These are phyloP conservation scores for Ogataea haglerorum DNA, from an alignment of 805 yeast genomes.

Conservation along the genomic window DNA sequence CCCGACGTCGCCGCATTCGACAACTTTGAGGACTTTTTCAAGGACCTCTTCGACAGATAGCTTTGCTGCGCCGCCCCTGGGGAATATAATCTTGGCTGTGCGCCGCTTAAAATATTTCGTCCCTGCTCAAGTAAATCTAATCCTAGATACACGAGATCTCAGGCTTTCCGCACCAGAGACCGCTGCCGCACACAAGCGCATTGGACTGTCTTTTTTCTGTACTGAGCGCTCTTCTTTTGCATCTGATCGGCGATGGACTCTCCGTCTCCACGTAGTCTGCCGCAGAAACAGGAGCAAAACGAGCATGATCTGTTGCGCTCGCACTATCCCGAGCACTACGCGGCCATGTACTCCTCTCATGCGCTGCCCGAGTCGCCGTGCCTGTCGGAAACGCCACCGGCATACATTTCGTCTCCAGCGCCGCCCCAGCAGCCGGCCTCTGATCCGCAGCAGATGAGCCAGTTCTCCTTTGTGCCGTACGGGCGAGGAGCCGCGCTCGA, in stretches of 20 bases:
- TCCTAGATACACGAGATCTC: not conserved
- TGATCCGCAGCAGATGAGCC: not conserved
- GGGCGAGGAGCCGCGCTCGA: not conserved
- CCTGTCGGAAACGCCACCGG: not conserved
- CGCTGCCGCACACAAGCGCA: no score
- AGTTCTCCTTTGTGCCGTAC: not conserved
- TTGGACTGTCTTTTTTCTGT: no score
- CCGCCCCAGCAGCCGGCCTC: not conserved
- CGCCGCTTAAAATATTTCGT: not conserved
- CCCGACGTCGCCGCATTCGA: slow-evolving; percentile 48
- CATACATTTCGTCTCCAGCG: not conserved
- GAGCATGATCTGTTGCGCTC: not conserved
- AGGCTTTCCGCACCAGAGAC: no score
- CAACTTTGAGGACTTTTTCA: slow-evolving; percentile 56
- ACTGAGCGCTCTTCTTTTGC: not conserved
- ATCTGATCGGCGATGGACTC: not conserved
- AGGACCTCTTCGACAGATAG: slow-evolving; percentile 33
- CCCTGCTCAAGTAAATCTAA: not conserved
- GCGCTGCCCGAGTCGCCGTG: not conserved
- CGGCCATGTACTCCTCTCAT: not conserved
- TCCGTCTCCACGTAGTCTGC: not conserved
- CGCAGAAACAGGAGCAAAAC: not conserved
- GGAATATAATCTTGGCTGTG: not conserved
- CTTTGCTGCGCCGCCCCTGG: not conserved
- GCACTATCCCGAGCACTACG: not conserved